phyloP scores from a whole-genome alignment of 345 rosid species.

The Murraya paniculata region DNA sequence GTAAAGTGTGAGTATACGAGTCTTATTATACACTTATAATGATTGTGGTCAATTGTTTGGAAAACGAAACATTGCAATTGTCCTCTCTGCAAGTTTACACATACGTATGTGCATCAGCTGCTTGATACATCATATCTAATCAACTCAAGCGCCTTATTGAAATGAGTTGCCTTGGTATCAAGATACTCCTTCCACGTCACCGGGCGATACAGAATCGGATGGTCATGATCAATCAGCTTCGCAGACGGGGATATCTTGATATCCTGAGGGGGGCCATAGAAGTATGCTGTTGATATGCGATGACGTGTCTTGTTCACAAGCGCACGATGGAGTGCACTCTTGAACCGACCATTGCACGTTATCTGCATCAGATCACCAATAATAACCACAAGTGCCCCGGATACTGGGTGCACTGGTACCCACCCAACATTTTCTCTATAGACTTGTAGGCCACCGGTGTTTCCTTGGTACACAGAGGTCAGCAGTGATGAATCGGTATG shows the following conservation, averaged over 20 bases:
- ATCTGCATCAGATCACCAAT: constrained; percentile 50
- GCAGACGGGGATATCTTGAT: constrained; percentile 27
- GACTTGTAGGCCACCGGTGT: constrained; percentile 37
- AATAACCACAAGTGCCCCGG: constrained; percentile 34
- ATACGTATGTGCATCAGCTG: too few relatives aligned
- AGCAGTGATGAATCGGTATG: constrained; percentile 54
- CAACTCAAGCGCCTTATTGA: constrained; percentile 35
- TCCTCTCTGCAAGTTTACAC: too few relatives aligned
- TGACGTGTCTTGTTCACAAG: constrained; percentile 38
- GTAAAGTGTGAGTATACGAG: background rate
- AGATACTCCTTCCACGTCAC: constrained; percentile 49
- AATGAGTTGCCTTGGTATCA: constrained; percentile 41
- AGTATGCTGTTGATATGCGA: constrained; percentile 46
- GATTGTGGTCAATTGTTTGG: too few relatives aligned
- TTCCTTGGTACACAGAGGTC: constrained; percentile 40
- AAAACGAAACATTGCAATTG: too few relatives aligned
- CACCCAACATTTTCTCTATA: constrained; percentile 29
- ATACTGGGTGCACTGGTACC: constrained; percentile 36
- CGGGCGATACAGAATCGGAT: constrained; percentile 34
- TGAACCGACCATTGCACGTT: constrained; percentile 43
- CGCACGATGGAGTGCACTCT: constrained; percentile 40
- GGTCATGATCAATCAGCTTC: constrained; percentile 32
- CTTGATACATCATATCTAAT: constrained; percentile 10
- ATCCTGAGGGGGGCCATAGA: constrained; percentile 39
- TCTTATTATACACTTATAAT: too few relatives aligned